phyloP scores from a whole-genome alignment of 1,284 basidiomycete genomes.

The Papiliotrema terrestris region DNA sequence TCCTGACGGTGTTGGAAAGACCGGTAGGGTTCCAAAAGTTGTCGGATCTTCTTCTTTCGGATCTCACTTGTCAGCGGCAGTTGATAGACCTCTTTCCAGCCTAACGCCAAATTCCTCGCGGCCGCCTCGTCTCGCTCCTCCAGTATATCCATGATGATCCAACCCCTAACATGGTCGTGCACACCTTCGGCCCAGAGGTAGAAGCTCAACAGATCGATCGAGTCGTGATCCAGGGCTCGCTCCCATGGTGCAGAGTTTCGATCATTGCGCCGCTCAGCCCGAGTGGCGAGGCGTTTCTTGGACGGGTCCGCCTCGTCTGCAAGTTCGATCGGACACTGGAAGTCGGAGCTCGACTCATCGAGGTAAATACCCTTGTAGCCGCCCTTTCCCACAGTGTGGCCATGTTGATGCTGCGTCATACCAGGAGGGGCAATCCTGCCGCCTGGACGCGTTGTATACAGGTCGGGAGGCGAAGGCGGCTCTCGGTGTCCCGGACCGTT shows the following conservation, averaged over 20 bases:
- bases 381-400: too few species aligned
- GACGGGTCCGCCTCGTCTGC: too few species aligned
- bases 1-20: background rate
- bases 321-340: too few species aligned
- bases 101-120: background rate
- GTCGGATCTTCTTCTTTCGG: background rate
- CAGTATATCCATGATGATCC: background rate
- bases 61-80: background rate
- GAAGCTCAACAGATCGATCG: background rate
- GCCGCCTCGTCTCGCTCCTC: background rate
- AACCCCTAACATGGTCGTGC: background rate
- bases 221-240: background rate
- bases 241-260: background rate
- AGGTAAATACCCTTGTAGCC: too few species aligned
- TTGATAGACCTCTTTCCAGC: background rate
- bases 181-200: background rate
- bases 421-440: too few species aligned
- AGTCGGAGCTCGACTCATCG: too few species aligned
- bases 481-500: too few species aligned
- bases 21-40: background rate
- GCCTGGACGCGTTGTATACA: too few species aligned
- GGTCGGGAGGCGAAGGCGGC: too few species aligned
- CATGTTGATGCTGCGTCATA: too few species aligned
- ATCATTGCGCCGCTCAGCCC: background rate
- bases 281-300: too few species aligned